Conservation (phyloP, 2,329 filamentous ascomycete species). For the Zasmidium angulare region DNA sequence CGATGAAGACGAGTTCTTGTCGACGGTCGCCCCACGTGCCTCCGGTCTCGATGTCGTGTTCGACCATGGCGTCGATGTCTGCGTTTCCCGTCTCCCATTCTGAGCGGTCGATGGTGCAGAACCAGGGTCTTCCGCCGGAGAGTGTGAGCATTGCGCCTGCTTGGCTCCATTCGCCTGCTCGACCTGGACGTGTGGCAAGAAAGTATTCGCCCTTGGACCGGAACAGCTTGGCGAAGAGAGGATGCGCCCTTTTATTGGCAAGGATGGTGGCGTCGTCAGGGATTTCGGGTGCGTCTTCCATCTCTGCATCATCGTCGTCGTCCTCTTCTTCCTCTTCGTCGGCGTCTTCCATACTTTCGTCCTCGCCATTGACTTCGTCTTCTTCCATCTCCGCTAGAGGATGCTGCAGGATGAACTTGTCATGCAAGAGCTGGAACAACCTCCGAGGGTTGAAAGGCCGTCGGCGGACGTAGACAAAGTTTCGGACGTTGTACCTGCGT, state of each 20-base stretch:
- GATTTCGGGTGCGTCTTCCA: constrained; percentile 33
- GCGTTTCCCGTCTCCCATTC: constrained; percentile 52
- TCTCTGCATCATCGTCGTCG: constrained; percentile 38
- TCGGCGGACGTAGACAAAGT: constrained; percentile 66
- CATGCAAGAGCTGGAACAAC: constrained; percentile 42
- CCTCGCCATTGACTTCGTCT: constrained; percentile 26
- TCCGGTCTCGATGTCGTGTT: constrained; percentile 49
- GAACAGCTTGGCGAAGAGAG: constrained; percentile 56
- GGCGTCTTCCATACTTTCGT: constrained; percentile 21
- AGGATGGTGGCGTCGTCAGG: constrained; percentile 45
- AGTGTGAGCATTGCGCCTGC: constrained; percentile 65
- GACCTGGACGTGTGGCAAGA: constrained; percentile 58
- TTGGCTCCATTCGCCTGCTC: constrained; percentile 62
- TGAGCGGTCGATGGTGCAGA: constrained; percentile 57
- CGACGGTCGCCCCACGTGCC: constrained; percentile 65
- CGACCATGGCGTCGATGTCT: constrained; percentile 50
- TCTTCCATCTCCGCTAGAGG: constrained; percentile 38
- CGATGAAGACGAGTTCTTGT: constrained; percentile 74
- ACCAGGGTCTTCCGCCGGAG: constrained; percentile 57
- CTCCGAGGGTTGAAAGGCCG: constrained; percentile 44
- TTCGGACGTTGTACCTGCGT: constrained; percentile 65
- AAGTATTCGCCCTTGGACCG: constrained; percentile 64
- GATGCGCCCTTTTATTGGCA: constrained; percentile 55
- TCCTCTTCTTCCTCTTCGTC: constrained; percentile 34
- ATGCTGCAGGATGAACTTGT: constrained; percentile 46